Base-by-base conservation (phyloP, 2,329 filamentous ascomycete genomes). In the Phoma sp. region DNA sequence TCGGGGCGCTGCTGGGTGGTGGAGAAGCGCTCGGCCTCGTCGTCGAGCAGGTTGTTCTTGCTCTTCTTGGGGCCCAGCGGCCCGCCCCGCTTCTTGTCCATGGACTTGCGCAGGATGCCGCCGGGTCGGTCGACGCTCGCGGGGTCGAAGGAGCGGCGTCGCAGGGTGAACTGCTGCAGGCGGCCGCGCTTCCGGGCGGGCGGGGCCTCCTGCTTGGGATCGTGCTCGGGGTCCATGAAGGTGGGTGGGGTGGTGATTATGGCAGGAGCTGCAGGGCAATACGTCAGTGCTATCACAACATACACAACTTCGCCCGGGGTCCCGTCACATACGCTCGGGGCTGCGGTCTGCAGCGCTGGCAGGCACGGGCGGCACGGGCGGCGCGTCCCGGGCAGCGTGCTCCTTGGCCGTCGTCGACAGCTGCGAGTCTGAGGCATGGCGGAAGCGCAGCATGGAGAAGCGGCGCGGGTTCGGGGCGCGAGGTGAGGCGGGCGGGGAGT, bases 181-280 rank as follows among this genome's bases (percentile, higher is more conserved):
- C 72, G 60, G 7, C 67, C 61, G n/a, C 67, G 65, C 53, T 65
- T 68, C 58, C 65, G 72, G 36, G 67, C 61, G 29, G 26, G 6
- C 17, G 11, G 43, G 26, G 21, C 17, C 25, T 29, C 37, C 17
- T 57, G 52, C 26, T 34, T 51, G 42, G 59, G 47, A 28, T 59
- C 55, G 4, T 54, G 49, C 6, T 61, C 56, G 7, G 37, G 42
- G 36, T 71, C 66, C 42, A 66, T 76, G 42, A 87, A 84, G 7
- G 92, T 95, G 9, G 95, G 93, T 14, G 93, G 91, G 10, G 93
- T 98, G 42, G 90, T 96, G 74, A 98, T 95, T 71, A 98, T 98
- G 17, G 82, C 81, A 14, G 86, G 86, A 32, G 84, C 72, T 72
- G 43, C 26, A 28, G 65, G 17, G 42, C 48, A 33, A 42, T 47